A percentile compares a stretch with the other conserved stretches of the same genome.
Conservation (phyloP, 352 stramenopile species). For the Pythium aphanidermatum region DNA sequence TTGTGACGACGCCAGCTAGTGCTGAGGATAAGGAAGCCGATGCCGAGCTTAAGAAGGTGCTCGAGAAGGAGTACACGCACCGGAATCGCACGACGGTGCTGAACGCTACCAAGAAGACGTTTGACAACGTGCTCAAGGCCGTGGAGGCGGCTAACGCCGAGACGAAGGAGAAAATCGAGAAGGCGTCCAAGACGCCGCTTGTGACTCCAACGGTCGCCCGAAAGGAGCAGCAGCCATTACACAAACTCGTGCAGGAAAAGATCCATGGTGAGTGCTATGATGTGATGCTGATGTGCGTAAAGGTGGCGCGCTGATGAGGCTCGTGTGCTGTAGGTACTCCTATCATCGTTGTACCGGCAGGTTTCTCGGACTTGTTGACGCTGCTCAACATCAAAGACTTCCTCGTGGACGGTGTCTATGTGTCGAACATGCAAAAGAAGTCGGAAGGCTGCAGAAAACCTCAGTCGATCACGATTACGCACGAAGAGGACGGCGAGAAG, state of each 20-base stretch:
- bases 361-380: constrained; percentile 83
- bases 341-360: constrained; percentile 89
- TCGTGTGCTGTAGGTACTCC: constrained; percentile 73
- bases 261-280: constrained; percentile 40
- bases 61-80: constrained; percentile 60
- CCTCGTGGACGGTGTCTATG: constrained; percentile 73
- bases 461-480: constrained; percentile 74
- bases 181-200: constrained; percentile 63
- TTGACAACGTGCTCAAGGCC: constrained; percentile 76
- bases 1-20: constrained; percentile 11
- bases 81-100: constrained; percentile 68
- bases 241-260: constrained; percentile 66
- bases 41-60: constrained; percentile 49
- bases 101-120: constrained; percentile 73
- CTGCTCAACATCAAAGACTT: constrained; percentile 89
- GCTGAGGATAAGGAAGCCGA: constrained; percentile 28
- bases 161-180: constrained; percentile 85
- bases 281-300: constrained; percentile 4
- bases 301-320: neutral
- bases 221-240: constrained; percentile 67
- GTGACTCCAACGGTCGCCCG: constrained; percentile 31
- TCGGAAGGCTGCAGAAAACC: constrained; percentile 70
- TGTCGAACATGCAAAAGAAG: constrained; percentile 86
- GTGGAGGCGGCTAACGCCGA: constrained; percentile 78
- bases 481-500: constrained; percentile 72